Evolutionary conservation across 2,329 filamentous ascomycete genomes (phyloP).

Genomic region (Arthrobotrys megalospora): DNA sequence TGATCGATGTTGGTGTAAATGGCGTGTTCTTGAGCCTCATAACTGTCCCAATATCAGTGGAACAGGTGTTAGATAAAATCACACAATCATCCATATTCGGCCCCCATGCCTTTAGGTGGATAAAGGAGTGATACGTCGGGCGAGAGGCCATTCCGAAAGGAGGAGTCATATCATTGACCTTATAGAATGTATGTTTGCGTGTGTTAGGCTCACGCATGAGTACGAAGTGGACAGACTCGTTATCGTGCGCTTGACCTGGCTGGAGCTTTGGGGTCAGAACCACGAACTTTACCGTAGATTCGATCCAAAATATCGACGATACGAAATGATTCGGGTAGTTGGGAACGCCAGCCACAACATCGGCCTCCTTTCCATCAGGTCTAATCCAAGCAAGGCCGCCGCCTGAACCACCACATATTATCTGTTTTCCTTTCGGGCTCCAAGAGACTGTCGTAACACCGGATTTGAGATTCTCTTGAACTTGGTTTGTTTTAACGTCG

Average conservation of each 20-base stretch:
- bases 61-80: slow-evolving; percentile 84
- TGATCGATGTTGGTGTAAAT: slow-evolving; percentile 81
- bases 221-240: slow-evolving; percentile 80
- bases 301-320: slow-evolving; percentile 87
- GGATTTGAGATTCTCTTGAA: slow-evolving; percentile 78
- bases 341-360: slow-evolving; percentile 82
- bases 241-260: slow-evolving; percentile 58
- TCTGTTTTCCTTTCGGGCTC: slow-evolving; percentile 93
- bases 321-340: slow-evolving; percentile 79
- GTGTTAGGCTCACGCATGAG: slow-evolving; percentile 75
- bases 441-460: slow-evolving; percentile 88
- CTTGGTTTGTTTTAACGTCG: slow-evolving; percentile 85
- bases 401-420: slow-evolving; percentile 86
- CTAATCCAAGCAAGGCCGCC: slow-evolving; percentile 88
- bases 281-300: slow-evolving; percentile 86
- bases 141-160: slow-evolving; percentile 77
- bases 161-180: slow-evolving; percentile 80
- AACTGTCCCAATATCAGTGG: slow-evolving; percentile 83
- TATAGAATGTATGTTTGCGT: slow-evolving; percentile 79
- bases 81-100: slow-evolving; percentile 85
- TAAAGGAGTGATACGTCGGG: slow-evolving; percentile 82
- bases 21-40: slow-evolving; percentile 73
- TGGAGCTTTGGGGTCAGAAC: slow-evolving; percentile 78
- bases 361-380: slow-evolving; percentile 82
- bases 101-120: slow-evolving; percentile 83